phyloP scores from a whole-genome alignment of 768 basidiomycete species.

The Macrocybe gigantea region DNA sequence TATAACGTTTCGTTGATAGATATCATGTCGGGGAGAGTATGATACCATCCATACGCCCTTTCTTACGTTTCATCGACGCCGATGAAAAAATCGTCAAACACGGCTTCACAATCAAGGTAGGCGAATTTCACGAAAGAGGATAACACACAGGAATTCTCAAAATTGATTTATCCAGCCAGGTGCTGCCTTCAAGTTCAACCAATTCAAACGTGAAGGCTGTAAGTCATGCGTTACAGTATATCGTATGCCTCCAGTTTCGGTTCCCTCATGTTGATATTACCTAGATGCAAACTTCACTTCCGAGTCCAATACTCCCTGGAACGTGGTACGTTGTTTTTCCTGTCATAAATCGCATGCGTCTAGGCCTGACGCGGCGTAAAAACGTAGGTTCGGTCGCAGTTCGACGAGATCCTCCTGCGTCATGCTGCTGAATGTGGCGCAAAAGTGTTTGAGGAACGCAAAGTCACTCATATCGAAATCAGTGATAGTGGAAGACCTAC shows the following conservation, averaged over 20 bases:
- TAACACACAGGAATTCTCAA: background rate
- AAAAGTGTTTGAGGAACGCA: conserved; percentile 40
- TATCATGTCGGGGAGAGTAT: conserved; percentile 36
- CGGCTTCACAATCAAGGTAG: conserved; percentile 25
- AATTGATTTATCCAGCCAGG: conserved; percentile 39
- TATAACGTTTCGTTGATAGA: conserved; percentile 8
- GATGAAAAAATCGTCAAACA: conserved; percentile 20
- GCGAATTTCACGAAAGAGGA: too few species aligned
- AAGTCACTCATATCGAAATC: conserved; percentile 42
- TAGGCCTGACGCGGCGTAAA: conserved; percentile 44
- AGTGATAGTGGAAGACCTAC: conserved; percentile 31
- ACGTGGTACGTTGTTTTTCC: conserved; percentile 50
- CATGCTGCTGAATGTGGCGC: conserved; percentile 46
- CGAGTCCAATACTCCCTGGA: conserved; percentile 50
- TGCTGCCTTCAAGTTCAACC: conserved; percentile 54
- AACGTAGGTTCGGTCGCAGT: conserved; percentile 54
- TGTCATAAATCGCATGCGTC: conserved; percentile 17
- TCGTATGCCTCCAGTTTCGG: too few species aligned
- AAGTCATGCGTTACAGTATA: too few species aligned
- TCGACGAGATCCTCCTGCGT: conserved; percentile 51
- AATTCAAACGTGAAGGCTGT: conserved; percentile 54
- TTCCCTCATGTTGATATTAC: too few species aligned
- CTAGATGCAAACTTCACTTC: conserved; percentile 56
- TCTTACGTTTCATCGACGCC: conserved; percentile 25
- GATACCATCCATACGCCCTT: conserved; percentile 25